Evolutionary conservation across 2,329 filamentous ascomycete genomes (phyloP).

Genomic region (Thelonectria blattea): DNA sequence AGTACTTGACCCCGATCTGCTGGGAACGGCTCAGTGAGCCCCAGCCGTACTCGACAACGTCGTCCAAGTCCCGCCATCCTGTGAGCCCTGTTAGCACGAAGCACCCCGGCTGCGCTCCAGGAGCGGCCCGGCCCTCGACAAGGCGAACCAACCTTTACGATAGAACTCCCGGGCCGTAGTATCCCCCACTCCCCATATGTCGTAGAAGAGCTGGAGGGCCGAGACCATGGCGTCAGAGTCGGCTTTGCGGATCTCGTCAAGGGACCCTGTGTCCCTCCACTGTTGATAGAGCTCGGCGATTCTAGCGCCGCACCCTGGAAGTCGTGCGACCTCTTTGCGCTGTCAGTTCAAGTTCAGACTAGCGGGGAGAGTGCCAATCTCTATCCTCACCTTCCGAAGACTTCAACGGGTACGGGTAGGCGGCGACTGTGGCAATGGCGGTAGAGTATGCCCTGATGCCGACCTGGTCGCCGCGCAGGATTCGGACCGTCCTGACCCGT

Average conservation of each 20-base stretch:
- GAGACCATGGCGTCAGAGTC: slow-evolving; percentile 68
- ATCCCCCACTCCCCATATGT: slow-evolving; percentile 92
- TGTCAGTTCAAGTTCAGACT: slow-evolving; percentile 18
- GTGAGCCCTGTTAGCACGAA: slow-evolving; percentile 11
- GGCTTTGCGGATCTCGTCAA: slow-evolving; percentile 69
- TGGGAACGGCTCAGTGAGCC: slow-evolving; percentile 75
- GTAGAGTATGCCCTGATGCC: slow-evolving; percentile 87
- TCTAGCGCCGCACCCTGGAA: slow-evolving; percentile 85
- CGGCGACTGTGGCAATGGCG: slow-evolving; percentile 80
- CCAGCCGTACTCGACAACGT: slow-evolving; percentile 87
- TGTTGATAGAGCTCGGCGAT: slow-evolving; percentile 80
- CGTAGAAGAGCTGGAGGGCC: slow-evolving; percentile 73
- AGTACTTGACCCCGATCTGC: slow-evolving; percentile 93
- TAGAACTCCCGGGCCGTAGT: slow-evolving; percentile 84
- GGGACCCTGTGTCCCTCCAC: slow-evolving; percentile 65
- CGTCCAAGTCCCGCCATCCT: slow-evolving; percentile 84
- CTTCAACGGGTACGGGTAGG: slow-evolving; percentile 69
- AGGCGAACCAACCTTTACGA: slow-evolving; percentile 54
- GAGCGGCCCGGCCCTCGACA: neutral
- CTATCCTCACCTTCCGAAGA: slow-evolving; percentile 48
- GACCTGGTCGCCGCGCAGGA: slow-evolving; percentile 75
- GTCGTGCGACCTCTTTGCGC: slow-evolving; percentile 53
- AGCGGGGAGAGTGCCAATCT: neutral
- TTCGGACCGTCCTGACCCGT: slow-evolving; percentile 74
- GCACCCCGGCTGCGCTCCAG: neutral